Evolutionary conservation across 2,329 filamentous ascomycete species (phyloP), one percentile per base, ranked within the genome.

Genomic region (Ascochyta clinopodiicola): DNA sequence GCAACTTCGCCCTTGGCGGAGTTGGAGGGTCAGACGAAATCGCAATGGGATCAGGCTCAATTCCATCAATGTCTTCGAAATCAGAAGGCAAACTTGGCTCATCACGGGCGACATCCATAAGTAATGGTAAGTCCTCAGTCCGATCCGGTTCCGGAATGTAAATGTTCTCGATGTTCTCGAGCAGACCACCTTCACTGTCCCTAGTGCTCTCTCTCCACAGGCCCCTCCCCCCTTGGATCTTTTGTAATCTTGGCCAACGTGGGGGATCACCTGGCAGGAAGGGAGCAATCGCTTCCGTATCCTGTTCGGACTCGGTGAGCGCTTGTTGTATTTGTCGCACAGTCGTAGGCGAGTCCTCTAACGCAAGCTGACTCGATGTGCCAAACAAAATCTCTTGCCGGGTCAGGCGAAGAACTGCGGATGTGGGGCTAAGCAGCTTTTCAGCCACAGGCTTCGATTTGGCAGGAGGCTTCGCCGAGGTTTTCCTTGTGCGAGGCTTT

Each of bases 291-390:
- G 29, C 19, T 1, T 57, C 25, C 4, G 45, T 52, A 38, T 74
- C 66, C 7, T 57, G 49, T 38, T 77, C 74, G 1, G 74, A 77
- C 37, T 75, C 67, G 10, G 60, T 62, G 10, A 77, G 59, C 0
- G 74, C 75, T 27, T 64, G 55, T 29, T 76, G 75, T 2, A 77
- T 62, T 19, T 76, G 58, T 17, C 74, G 69, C 13, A 77, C 60
- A 24, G 68, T 67, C 2, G 64, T 66, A 1, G 75, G 75, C 4
- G 75, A 76, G 40, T 75, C 73, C 27, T 76, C 73, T 1, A 70
- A 62, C 15, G 68, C 73, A 24, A 78, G 63, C 52, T 78, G 75
- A 56, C 75, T 77, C 2, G 75, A 77, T 13, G 75, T 78, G 15
- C 75, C 75, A 45, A 78, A 78, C 1, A 77, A 60, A 8, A 78